These are phyloP conservation scores for Globisporangium abappressorium DNA, from an alignment of 352 stramenopile species.

Conservation along the genomic window DNA sequence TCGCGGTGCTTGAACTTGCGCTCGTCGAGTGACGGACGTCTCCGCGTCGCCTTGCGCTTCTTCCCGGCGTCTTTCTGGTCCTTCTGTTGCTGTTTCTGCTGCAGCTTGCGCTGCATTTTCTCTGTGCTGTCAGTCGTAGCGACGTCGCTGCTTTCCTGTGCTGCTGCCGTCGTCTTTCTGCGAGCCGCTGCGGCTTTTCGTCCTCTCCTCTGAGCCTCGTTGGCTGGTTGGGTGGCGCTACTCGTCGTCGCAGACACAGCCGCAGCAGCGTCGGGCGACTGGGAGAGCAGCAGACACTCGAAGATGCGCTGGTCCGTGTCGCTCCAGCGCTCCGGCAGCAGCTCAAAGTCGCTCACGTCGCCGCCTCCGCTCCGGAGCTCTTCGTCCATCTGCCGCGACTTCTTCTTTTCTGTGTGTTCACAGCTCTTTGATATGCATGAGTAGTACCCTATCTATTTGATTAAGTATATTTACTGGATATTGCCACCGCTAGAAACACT, in stretches of 20 bases:
- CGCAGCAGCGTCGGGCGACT: neutral
- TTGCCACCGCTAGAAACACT: neutral
- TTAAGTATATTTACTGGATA: neutral
- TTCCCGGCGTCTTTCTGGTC: slow-evolving; percentile 20
- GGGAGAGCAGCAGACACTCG: slow-evolving; percentile 36
- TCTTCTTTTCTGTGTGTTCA: neutral
- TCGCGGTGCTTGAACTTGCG: slow-evolving; percentile 51
- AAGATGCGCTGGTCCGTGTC: slow-evolving; percentile 11
- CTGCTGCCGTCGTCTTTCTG: neutral
- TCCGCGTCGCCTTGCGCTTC: slow-evolving; percentile 19
- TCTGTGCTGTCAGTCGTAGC: neutral
- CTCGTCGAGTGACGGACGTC: slow-evolving; percentile 32
- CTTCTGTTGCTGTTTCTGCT: neutral
- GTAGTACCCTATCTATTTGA: neutral
- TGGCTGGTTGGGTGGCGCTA: neutral
- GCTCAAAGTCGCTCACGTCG: neutral
- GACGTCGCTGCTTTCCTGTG: neutral
- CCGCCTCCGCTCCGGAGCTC: neutral
- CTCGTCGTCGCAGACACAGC: neutral
- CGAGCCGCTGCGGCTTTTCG: neutral
- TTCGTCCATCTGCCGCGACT: neutral
- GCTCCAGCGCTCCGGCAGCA: slow-evolving; percentile 8
- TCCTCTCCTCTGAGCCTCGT: neutral
- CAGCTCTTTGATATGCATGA: neutral
- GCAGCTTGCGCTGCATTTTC: neutral